Base-by-base conservation (phyloP, 2,329 filamentous ascomycete genomes). In the Dothiorella sarmentorum region DNA sequence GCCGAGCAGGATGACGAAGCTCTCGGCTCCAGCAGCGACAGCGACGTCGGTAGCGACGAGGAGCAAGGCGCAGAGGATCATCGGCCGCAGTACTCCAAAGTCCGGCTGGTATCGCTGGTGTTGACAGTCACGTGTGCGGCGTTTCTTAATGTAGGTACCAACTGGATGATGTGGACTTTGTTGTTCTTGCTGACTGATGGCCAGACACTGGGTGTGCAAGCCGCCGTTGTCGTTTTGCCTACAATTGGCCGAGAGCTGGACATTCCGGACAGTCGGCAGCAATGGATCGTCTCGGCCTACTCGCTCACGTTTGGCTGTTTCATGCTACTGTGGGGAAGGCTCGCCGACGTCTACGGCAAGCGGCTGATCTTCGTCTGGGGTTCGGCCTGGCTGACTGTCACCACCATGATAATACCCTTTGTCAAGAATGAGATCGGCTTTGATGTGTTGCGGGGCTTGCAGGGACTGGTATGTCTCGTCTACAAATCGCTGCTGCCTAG, bases 221-320 rank as follows among this genome's bases (percentile, higher is more conserved):
- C 68, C n/a, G 65, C 66, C 15, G 69, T 71, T 20, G 70, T 72
- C 44, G 66, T 71, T 20, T 64, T 71, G 1, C 69, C 69, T 11
- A 68, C 67, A 20, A 70, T 72, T 29, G 67, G 68, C 18, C 51
- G 59, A 24, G 66, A 67, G 17, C 67, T 72, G 10, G 18, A 64
- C 38, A 70, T 72, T n/a, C 68, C 69, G 2, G 59, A 63, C 13
- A 67, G 68, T 10, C 64, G 69, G 9, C 69, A 70, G 47, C 70
- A 72, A 44, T 62, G 61, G 61, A 56, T 62, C 10, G 56, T 87
- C 0, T 87, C 85, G 0, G 80, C 83, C 1, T 87, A 87, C 65
- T 76, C 82, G 1, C 77, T 87, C 29, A 76, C 83, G 1, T 87
- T 87, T 63, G 85, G 83, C 52, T 87, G 84, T 70, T 86, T 87